Evolutionary conservation across 1,284 basidiomycete species (phyloP).

Genomic region (Cerioporus squamosus): DNA sequence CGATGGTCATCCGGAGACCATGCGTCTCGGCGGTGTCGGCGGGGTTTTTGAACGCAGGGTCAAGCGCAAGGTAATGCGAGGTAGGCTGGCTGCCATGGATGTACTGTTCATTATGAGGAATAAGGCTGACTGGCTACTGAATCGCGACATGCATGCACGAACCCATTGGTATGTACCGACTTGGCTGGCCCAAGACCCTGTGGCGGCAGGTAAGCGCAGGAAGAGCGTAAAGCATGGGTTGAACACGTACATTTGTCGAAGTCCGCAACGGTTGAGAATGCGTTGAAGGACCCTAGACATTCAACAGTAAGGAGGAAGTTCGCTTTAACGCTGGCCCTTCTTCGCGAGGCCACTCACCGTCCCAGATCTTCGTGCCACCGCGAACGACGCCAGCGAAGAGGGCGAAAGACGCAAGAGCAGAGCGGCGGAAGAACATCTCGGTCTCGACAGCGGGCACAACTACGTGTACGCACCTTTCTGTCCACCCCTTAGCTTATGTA

Average conservation of each 20-base stretch:
- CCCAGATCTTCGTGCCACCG: slow-evolving; percentile 58
- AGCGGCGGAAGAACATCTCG: slow-evolving; percentile 25
- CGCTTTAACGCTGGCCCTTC: background rate
- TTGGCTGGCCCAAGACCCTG: slow-evolving; percentile 63
- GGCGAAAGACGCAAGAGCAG: slow-evolving; percentile 24
- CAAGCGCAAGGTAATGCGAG: slow-evolving; percentile 57
- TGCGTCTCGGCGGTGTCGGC: slow-evolving; percentile 55
- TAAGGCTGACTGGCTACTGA: background rate
- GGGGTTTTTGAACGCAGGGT: slow-evolving; percentile 63
- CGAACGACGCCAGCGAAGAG: slow-evolving; percentile 37
- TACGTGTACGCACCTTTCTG: background rate
- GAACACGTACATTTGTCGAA: slow-evolving; percentile 56
- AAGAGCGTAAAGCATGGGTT: background rate
- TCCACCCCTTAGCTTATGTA: slow-evolving; percentile 14
- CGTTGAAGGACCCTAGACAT: slow-evolving; percentile 44
- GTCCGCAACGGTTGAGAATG: slow-evolving; percentile 47
- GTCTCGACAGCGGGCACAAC: background rate
- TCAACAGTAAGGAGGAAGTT: too few species aligned
- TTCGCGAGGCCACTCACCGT: slow-evolving; percentile 31
- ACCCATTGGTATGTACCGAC: slow-evolving; percentile 66
- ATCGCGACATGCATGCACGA: slow-evolving; percentile 5
- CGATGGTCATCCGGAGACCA: slow-evolving; percentile 61
- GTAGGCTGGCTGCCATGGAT: slow-evolving; percentile 62
- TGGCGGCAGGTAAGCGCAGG: background rate
- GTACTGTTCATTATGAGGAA: slow-evolving; percentile 51